Conservation (phyloP, 352 stramenopile genomes). For the Ophiocytium majus region DNA sequence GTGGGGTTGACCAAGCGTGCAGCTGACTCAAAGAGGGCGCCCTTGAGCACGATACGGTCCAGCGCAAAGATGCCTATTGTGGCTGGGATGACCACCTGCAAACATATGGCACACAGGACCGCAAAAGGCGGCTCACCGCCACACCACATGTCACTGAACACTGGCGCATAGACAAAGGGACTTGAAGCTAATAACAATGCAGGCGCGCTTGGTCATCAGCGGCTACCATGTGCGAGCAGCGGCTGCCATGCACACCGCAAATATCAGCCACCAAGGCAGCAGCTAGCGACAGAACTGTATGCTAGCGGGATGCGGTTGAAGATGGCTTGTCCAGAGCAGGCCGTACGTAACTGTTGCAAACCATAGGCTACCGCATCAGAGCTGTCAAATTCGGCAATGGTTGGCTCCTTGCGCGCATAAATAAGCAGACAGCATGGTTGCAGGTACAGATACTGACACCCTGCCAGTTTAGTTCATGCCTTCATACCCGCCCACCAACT, state of each 20-base stretch:
- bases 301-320: no score
- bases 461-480: no score
- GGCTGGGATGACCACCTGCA: not conserved
- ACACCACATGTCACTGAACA: not conserved
- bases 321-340: no score
- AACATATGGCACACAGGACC: not conserved
- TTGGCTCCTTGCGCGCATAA: no score
- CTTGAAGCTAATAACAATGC: not conserved
- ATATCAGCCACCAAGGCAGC: not conserved
- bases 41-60: constrained; percentile 15
- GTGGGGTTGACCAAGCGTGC: constrained; percentile 24
- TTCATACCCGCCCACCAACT: no score
- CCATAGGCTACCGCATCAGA: no score
- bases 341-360: no score
- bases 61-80: constrained; percentile 18
- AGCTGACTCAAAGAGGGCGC: not conserved
- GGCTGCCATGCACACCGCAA: not conserved
- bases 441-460: no score
- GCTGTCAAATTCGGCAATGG: no score
- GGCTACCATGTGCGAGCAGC: not conserved
- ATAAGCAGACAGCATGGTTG: no score
- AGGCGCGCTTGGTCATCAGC: not conserved
- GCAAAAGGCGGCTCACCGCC: no score
- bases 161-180: not conserved
- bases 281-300: no score